A percentile compares a stretch with the other conserved stretches of the same genome.
Conservation (phyloP, 306 rosid species). For the Hylodesmum podocarpum region DNA sequence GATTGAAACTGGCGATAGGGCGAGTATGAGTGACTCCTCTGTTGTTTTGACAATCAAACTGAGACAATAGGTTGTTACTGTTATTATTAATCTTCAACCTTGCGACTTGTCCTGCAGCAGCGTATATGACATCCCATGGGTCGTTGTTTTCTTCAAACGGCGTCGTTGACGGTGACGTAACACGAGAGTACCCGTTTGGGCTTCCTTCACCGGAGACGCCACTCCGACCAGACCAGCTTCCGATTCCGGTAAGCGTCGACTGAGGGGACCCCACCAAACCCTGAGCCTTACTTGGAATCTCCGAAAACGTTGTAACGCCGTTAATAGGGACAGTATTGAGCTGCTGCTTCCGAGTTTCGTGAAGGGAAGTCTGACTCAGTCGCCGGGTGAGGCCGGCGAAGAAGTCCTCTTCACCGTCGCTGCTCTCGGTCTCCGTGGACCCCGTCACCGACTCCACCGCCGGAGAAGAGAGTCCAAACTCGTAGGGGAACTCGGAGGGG, state of each 20-base stretch:
- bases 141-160: slow-evolving; percentile 51
- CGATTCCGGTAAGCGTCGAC: slow-evolving; percentile 71
- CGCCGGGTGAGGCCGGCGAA: slow-evolving; percentile 61
- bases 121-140: slow-evolving; percentile 71
- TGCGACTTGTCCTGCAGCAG: slow-evolving; percentile 77
- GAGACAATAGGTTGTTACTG: slow-evolving; percentile 2
- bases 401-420: slow-evolving; percentile 69
- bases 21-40: slow-evolving; percentile 26
- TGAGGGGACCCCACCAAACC: slow-evolving; percentile 67
- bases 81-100: slow-evolving; percentile 51
- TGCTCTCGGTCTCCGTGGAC: slow-evolving; percentile 56
- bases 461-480: slow-evolving; percentile 47
- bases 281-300: slow-evolving; percentile 15
- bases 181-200: slow-evolving; percentile 61
- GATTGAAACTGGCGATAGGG: slow-evolving; percentile 34
- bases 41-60: slow-evolving; percentile 13
- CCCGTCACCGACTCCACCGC: slow-evolving; percentile 48
- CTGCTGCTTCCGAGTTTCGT: slow-evolving; percentile 43
- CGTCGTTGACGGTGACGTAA: slow-evolving; percentile 69
- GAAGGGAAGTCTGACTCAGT: slow-evolving; percentile 51
- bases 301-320: background rate
- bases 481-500: slow-evolving; percentile 77
- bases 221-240: slow-evolving; percentile 61
- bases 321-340: background rate
- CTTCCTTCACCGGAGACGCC: slow-evolving; percentile 57